Percentiles rank a stretch among this genome's conserved stretches.
Conservation (phyloP, 2,329 filamentous ascomycete species). For the Talaromyces sp. region DNA sequence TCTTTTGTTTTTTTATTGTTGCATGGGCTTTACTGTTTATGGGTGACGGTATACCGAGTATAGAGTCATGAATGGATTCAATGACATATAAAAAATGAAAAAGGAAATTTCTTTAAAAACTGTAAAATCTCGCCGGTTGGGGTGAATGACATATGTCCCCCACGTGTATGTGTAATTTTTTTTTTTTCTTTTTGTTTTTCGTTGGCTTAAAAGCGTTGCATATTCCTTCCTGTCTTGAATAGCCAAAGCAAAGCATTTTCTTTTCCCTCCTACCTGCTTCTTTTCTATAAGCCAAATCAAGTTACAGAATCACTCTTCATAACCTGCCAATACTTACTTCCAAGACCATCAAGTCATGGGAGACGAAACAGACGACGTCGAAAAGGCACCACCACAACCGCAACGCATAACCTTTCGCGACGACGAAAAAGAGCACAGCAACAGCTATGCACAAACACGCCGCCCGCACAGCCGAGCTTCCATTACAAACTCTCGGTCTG, state of each 20-base stretch:
- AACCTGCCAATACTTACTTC: too few species aligned
- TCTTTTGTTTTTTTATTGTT: too few species aligned
- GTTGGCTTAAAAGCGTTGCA: neutral
- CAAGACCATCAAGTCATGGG: too few species aligned
- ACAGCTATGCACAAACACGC: neutral
- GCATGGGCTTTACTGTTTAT: neutral
- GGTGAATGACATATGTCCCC: too few species aligned
- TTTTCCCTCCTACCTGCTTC: too few species aligned
- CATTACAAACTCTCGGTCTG: neutral
- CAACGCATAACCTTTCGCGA: conserved; percentile 7
- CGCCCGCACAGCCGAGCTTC: neutral
- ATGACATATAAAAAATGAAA: too few species aligned
- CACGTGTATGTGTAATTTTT: too few species aligned
- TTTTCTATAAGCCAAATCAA: too few species aligned
- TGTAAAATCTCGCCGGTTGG: too few species aligned
- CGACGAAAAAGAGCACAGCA: conserved; percentile 4
- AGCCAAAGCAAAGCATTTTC: too few species aligned
- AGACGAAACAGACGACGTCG: neutral
- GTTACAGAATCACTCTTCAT: neutral
- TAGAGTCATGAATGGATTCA: too few species aligned
- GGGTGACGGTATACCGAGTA: neutral
- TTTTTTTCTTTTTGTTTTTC: too few species aligned
- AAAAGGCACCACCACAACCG: neutral
- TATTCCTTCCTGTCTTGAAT: neutral
- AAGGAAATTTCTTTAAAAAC: neutral